Base-by-base conservation (phyloP, 768 basidiomycete species). In the Phaeotremella skinneri region DNA sequence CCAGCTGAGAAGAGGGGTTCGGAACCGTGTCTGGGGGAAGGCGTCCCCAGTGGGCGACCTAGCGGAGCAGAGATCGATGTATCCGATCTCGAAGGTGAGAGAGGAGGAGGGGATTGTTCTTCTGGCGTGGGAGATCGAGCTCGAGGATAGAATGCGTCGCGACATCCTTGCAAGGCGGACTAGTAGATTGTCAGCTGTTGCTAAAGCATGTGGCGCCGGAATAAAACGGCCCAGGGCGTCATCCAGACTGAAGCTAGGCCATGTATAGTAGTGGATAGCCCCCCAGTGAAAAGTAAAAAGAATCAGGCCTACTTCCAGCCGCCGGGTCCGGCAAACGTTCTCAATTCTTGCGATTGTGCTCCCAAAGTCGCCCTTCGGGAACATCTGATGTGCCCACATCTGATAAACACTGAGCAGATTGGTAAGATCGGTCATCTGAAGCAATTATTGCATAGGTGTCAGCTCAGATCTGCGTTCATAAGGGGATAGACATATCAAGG, bases 371-470 rank as follows among this genome's bases (percentile, higher is more conserved):
- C 84, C 86, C 69, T 88, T 90, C 3, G 96, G 96, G 72, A 88
- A 93, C 81, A 99, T 81, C 67, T 83, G 84, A 79, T 98, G 96
- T 2, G 91, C 83, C 96, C 96, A 99, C 68, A 91, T 88, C 70
- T 92, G 91, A 73, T 98, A 98, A 32, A 88, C 79, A 61, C 86
- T 84, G 55, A 98, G 80, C 14, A 97, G 78, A 37, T 88, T 81
- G 62, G 84, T 84, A 37, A 99, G 82, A 76, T 99, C 93, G 51
- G 83, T 76, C n/a, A 81, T 81, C 93, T 97, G 69, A 4, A 21
- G 23, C n/a, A 27, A 53, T 13, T 2, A 41, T 2, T 4, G n/a
- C 29, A 20, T 20, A 6, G n/a, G 2, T 1, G 29, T 52, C 29
- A 62, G 55, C 61, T 21, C 3, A 13, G 25, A 26, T 2, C 32